Percentiles rank a stretch among this genome's conserved stretches.
Conservation (phyloP, 768 basidiomycete species). For the Boletus bicolor region DNA sequence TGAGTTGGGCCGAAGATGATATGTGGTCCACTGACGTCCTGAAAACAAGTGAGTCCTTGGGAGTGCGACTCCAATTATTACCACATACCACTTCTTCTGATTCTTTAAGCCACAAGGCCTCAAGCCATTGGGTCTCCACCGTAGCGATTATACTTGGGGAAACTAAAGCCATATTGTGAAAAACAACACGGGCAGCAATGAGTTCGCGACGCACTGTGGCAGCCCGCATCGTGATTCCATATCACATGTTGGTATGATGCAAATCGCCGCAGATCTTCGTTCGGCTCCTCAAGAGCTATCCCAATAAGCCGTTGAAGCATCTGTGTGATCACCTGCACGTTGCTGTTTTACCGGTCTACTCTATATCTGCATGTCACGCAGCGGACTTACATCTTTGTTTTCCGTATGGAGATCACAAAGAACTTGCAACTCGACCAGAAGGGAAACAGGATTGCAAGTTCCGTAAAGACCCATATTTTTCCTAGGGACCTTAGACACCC, state of each 20-base stretch:
- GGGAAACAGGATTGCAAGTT: slow-evolving; percentile 20
- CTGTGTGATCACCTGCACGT: slow-evolving; percentile 14
- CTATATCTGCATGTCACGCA: not conserved
- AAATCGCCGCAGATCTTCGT: slow-evolving; percentile 42
- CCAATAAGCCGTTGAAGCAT: slow-evolving; percentile 38
- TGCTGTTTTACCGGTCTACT: not conserved
- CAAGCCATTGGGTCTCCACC: slow-evolving; percentile 48
- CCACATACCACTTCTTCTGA: slow-evolving; percentile 9
- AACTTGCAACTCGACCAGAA: slow-evolving; percentile 26
- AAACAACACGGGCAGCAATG: not conserved
- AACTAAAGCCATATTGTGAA: slow-evolving; percentile 25
- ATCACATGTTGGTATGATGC: slow-evolving; percentile 54
- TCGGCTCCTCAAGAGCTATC: slow-evolving; percentile 34
- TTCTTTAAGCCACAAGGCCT: slow-evolving; percentile 42
- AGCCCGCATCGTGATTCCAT: slow-evolving; percentile 44
- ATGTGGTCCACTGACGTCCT: slow-evolving; percentile 35
- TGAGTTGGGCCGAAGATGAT: slow-evolving; percentile 45
- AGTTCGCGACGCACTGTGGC: slow-evolving; percentile 35
- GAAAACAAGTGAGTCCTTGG: slow-evolving; percentile 1
- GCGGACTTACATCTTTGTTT: slow-evolving; percentile 17
- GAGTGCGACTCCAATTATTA: not conserved
- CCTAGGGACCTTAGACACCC: slow-evolving; percentile 8
- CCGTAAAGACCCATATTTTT: not conserved
- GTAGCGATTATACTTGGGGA: slow-evolving; percentile 30
- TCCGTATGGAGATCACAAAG: slow-evolving; percentile 12